Conservation (phyloP, 2,329 filamentous ascomycete genomes). For the Xylariaceae sp. region DNA sequence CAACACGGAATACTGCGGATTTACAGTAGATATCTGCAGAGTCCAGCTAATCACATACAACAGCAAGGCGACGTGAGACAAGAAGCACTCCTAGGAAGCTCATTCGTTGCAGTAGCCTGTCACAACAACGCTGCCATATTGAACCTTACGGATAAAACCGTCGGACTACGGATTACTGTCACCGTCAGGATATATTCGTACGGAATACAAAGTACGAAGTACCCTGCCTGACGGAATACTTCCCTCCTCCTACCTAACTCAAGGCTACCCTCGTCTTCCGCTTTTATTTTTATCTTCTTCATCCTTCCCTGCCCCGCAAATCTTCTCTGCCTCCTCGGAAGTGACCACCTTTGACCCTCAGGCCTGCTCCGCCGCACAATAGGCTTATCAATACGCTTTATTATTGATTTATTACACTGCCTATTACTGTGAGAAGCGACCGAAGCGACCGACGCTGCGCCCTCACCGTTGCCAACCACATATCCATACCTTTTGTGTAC, state of each 20-base stretch:
- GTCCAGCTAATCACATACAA: background rate
- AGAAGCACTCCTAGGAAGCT: background rate
- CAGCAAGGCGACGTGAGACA: background rate
- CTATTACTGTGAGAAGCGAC: slow-evolving; percentile 8
- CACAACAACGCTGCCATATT: background rate
- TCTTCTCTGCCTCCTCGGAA: slow-evolving; percentile 1
- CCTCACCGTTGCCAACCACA: background rate
- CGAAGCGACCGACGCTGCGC: slow-evolving; percentile 7
- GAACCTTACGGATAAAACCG: background rate
- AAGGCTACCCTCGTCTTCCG: background rate
- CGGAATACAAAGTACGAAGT: background rate
- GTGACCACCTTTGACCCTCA: background rate
- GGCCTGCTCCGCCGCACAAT: slow-evolving; percentile 13
- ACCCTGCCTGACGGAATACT: background rate
- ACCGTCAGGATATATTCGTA: too few relatives aligned
- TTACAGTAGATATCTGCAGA: too few relatives aligned
- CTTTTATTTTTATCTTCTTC: background rate
- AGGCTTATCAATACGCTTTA: slow-evolving; percentile 6
- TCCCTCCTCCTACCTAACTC: background rate
- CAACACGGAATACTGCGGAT: background rate
- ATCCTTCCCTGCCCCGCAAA: background rate
- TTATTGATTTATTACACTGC: background rate
- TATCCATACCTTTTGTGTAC: too few relatives aligned
- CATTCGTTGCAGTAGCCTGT: background rate
- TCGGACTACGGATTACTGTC: background rate